Conservation (phyloP, 2,329 filamentous ascomycete species). For the Botrytis tulipae region DNA sequence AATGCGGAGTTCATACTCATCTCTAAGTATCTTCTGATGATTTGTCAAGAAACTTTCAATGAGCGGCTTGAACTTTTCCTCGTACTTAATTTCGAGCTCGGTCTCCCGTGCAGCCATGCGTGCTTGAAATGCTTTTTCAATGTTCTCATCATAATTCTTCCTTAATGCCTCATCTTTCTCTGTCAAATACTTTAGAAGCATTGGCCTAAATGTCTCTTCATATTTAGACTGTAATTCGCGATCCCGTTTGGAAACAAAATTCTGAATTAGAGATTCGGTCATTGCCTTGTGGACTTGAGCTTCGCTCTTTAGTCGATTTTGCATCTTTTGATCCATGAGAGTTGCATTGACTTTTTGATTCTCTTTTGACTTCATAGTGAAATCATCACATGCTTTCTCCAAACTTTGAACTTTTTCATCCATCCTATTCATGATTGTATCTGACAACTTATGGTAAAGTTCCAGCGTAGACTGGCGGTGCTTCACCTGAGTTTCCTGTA, state of each 20-base stretch:
- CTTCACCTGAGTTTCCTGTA: not conserved
- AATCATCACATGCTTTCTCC: not conserved
- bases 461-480: not conserved
- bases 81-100: slow-evolving; percentile 17
- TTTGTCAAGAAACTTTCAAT: slow-evolving; percentile 11
- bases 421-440: not conserved
- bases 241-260: slow-evolving; percentile 8
- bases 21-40: slow-evolving; percentile 1
- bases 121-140: not conserved
- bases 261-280: not conserved
- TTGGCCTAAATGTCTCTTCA: slow-evolving; percentile 16
- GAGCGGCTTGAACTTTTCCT: slow-evolving; percentile 11
- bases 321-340: slow-evolving; percentile 2
- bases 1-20: slow-evolving; percentile 14
- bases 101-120: slow-evolving; percentile 2
- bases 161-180: slow-evolving; percentile 4
- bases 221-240: slow-evolving; percentile 12
- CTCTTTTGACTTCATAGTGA: not conserved
- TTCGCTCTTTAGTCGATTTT: not conserved
- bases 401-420: not conserved
- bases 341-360: not conserved
- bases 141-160: slow-evolving; percentile 6
- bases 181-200: slow-evolving; percentile 1
- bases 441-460: not conserved
- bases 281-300: not conserved